A percentile compares a stretch with the other conserved stretches of the same genome.
Conservation (phyloP, 805 yeast genomes). For the Candida germanica region DNA sequence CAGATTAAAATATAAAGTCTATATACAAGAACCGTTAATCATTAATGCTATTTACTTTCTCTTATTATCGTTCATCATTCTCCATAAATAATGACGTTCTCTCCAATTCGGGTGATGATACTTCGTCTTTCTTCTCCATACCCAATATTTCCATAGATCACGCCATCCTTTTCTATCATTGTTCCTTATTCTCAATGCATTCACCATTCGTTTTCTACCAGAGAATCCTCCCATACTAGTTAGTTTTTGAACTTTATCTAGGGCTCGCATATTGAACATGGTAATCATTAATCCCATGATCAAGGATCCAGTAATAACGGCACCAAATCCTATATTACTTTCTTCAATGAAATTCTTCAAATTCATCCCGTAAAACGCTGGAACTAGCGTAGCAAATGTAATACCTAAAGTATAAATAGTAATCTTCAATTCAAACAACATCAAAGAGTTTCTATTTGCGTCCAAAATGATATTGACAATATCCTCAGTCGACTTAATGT, state of each 20-base stretch:
- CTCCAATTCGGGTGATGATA: conserved; percentile 29
- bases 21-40: conserved; percentile 6
- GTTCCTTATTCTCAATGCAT: conserved; percentile 5
- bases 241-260: conserved; percentile 61
- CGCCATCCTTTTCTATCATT: conserved; percentile 3
- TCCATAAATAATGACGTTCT: conserved; percentile 41
- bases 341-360: conserved; percentile 75
- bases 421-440: conserved; percentile 80
- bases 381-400: conserved; percentile 78
- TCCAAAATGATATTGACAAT: conserved; percentile 88
- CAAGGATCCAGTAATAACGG: conserved; percentile 51
- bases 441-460: conserved; percentile 84
- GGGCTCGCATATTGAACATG: conserved; percentile 50
- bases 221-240: conserved; percentile 48
- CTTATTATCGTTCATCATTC: conserved; percentile 41
- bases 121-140: conserved; percentile 5
- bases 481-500: conserved; percentile 88
- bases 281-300: conserved; percentile 55
- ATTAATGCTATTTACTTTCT: conserved; percentile 5
- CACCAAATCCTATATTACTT: conserved; percentile 58
- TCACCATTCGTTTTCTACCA: conserved; percentile 1
- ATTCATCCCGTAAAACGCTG: conserved; percentile 91
- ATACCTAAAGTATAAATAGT: conserved; percentile 82
- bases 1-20: conserved; percentile 11
- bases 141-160: neutral